Conservation (phyloP, 1,284 basidiomycete species). For the Melampsora occidentalis region DNA sequence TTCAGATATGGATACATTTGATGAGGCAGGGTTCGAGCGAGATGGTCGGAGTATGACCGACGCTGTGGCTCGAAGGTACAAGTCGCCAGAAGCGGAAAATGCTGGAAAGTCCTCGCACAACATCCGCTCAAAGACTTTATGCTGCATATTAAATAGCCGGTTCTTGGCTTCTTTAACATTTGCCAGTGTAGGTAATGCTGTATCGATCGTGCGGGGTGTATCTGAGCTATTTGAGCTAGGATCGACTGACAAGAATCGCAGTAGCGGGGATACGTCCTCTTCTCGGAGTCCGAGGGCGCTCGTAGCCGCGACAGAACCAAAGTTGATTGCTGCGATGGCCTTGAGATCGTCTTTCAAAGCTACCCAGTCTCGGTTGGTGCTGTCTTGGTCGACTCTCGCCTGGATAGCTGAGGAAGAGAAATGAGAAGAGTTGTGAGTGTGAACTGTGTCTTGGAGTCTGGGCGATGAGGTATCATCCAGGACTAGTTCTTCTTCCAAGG, state of each 20-base stretch:
- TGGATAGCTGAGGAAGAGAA: slow-evolving; percentile 10
- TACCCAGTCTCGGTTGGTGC: slow-evolving; percentile 12
- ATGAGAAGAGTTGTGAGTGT: background rate
- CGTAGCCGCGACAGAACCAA: slow-evolving; percentile 19
- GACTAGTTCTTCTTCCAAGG: slow-evolving; percentile 65
- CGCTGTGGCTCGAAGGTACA: slow-evolving; percentile 36
- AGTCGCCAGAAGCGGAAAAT: slow-evolving; percentile 36
- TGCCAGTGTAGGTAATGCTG: background rate
- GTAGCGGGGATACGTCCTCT: slow-evolving; percentile 16
- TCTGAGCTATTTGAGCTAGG: background rate
- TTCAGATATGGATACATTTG: slow-evolving; percentile 1
- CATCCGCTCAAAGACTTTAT: slow-evolving; percentile 34
- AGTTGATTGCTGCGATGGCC: slow-evolving; percentile 37
- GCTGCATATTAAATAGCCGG: slow-evolving; percentile 29
- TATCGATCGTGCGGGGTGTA: background rate
- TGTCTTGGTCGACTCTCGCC: background rate
- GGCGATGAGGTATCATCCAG: slow-evolving; percentile 11
- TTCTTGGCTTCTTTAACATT: slow-evolving; percentile 23
- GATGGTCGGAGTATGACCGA: slow-evolving; percentile 11
- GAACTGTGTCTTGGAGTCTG: background rate
- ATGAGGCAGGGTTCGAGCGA: background rate
- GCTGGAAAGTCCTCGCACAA: slow-evolving; percentile 33
- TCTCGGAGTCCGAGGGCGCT: slow-evolving; percentile 22
- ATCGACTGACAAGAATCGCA: slow-evolving; percentile 25
- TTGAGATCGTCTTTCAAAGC: slow-evolving; percentile 39